phyloP scores from a whole-genome alignment of 352 stramenopile genomes.

The Phytophthora melonis region DNA sequence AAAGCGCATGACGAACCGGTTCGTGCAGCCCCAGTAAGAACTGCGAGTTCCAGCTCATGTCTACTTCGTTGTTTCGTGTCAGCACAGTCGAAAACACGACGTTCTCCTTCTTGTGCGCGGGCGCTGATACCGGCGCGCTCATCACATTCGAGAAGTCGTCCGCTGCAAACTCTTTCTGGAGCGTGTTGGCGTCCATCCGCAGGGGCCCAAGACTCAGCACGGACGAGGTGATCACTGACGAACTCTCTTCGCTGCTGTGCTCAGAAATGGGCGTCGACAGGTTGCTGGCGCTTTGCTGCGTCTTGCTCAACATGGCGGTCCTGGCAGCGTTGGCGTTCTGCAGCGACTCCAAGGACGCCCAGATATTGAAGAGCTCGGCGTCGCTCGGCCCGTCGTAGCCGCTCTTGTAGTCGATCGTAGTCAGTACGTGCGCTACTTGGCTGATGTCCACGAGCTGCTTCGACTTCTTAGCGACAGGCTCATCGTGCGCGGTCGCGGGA shows the following conservation, averaged over 20 bases:
- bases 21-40: slow-evolving; percentile 84
- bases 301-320: slow-evolving; percentile 35
- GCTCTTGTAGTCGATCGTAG: slow-evolving; percentile 75
- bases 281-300: slow-evolving; percentile 36
- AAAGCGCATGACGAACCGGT: slow-evolving; percentile 81
- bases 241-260: slow-evolving; percentile 49
- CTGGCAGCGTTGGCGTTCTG: slow-evolving; percentile 31
- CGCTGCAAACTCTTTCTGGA: slow-evolving; percentile 47
- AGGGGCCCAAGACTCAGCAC: slow-evolving; percentile 36
- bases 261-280: slow-evolving; percentile 51
- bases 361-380: slow-evolving; percentile 65
- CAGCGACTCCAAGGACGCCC: slow-evolving; percentile 43
- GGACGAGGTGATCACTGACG: slow-evolving; percentile 26
- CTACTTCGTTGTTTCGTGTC: slow-evolving; percentile 50
- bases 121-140: slow-evolving; percentile 57
- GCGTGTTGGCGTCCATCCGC: slow-evolving; percentile 40
- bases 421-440: slow-evolving; percentile 82
- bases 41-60: slow-evolving; percentile 78
- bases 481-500: slow-evolving; percentile 26
- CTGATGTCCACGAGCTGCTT: slow-evolving; percentile 75
- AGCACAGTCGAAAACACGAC: slow-evolving; percentile 82
- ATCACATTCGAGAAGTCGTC: slow-evolving; percentile 53
- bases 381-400: slow-evolving; percentile 56
- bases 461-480: slow-evolving; percentile 29
- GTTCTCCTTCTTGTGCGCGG: slow-evolving; percentile 45